Evolutionary conservation across 2,329 filamentous ascomycete species (phyloP).

Genomic region (Plenodomus biglobosus): DNA sequence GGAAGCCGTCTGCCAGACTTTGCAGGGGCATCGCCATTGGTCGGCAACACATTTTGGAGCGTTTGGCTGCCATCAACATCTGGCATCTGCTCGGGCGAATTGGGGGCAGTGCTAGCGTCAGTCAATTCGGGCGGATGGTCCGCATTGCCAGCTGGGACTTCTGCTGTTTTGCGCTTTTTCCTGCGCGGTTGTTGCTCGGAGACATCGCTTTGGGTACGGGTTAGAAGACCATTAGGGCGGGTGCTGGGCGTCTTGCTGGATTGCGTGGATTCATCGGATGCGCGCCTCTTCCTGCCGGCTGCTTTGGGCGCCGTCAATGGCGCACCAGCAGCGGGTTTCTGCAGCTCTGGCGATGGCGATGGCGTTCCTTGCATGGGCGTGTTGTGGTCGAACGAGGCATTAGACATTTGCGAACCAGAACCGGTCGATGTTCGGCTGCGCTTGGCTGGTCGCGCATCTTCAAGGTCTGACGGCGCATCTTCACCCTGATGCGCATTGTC

Average conservation of each 20-base stretch:
- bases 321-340: constrained; percentile 21
- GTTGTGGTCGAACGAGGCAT: constrained; percentile 32
- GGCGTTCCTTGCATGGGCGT: constrained; percentile 33
- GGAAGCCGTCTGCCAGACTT: constrained; percentile 44
- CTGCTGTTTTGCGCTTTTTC: constrained; percentile 40
- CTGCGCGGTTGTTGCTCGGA: constrained; percentile 40
- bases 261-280: constrained; percentile 36
- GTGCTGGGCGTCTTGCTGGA: constrained; percentile 34
- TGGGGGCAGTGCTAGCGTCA: constrained; percentile 40
- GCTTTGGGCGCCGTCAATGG: constrained; percentile 22
- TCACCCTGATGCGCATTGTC: constrained; percentile 31
- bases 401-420: constrained; percentile 38
- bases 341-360: constrained; percentile 28
- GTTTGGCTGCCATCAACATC: constrained; percentile 37
- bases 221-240: constrained; percentile 38
- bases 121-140: constrained; percentile 42
- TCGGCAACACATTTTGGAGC: constrained; percentile 39
- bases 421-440: constrained; percentile 42
- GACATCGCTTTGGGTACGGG: constrained; percentile 40
- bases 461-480: constrained; percentile 32
- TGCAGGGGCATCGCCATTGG: constrained; percentile 40
- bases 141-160: constrained; percentile 27
- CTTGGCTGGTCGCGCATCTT: constrained; percentile 43
- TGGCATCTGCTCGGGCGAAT: constrained; percentile 40
- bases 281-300: constrained; percentile 36